Evolutionary conservation across 176 grass and related monocot genomes (phyloP).

Genomic region (Zea mays): Zm-B73-REFERENCE-NAM-5.0 NC_050097.1:209286001-209286500

Average conservation of each 20-base stretch:
- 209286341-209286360: neutral
- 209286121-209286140: conserved; percentile 10
- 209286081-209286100: conserved; percentile 33
- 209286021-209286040: conserved; percentile 74
- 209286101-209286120: conserved; percentile 2
- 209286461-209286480: conserved; percentile 17
- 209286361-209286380: neutral
- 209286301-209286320: conserved; percentile 35
- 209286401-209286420: conserved; percentile 31
- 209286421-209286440: conserved; percentile 14
- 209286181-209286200: conserved; percentile 4
- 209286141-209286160: conserved; percentile 23
- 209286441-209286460: conserved; percentile 11
- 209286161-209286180: neutral
- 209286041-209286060: conserved; percentile 59
- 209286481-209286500: neutral
- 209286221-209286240: neutral
- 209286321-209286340: neutral
- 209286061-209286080: conserved; percentile 13
- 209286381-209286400: conserved; percentile 8
- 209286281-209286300: conserved; percentile 5
- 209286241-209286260: conserved; percentile 33
- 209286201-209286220: conserved; percentile 1
- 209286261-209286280: conserved; percentile 13
- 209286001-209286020: conserved; percentile 81